Conservation (phyloP, 352 stramenopile species). For the Pythium chondricola region DNA sequence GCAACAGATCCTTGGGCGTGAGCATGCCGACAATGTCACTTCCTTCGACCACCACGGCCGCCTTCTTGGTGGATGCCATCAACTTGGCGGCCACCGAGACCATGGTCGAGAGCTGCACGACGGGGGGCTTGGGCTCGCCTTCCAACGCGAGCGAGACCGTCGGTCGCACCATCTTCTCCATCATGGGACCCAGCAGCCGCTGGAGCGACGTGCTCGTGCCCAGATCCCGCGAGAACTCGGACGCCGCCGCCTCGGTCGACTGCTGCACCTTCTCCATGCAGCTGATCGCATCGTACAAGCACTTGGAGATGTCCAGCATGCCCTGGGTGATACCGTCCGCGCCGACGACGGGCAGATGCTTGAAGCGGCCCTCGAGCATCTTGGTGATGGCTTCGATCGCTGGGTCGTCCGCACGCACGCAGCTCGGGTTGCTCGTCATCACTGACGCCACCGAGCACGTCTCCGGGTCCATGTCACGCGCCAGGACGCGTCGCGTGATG, state of each 20-base stretch:
- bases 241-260: conserved; percentile 70
- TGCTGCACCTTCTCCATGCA: conserved; percentile 86
- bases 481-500: conserved; percentile 77
- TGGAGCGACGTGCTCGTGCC: conserved; percentile 64
- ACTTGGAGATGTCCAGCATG: conserved; percentile 90
- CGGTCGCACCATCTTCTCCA: conserved; percentile 86
- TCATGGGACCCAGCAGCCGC: conserved; percentile 74
- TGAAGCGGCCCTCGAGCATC: conserved; percentile 86
- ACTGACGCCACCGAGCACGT: conserved; percentile 71
- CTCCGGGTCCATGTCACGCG: conserved; percentile 75
- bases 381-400: conserved; percentile 85
- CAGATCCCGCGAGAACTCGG: conserved; percentile 75
- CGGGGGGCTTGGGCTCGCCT: conserved; percentile 68
- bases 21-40: conserved; percentile 78
- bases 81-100: conserved; percentile 73
- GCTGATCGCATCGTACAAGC: conserved; percentile 82
- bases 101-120: conserved; percentile 66
- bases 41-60: conserved; percentile 69
- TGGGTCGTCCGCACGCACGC: conserved; percentile 72
- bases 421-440: conserved; percentile 82
- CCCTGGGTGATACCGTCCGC: conserved; percentile 62
- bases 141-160: conserved; percentile 79
- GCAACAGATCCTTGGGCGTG: conserved; percentile 80
- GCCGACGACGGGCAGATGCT: conserved; percentile 79
- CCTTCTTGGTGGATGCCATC: conserved; percentile 83